Evolutionary conservation across 1,139 yeast genomes (phyloP), one percentile per base, ranked within the genome.

Genomic region (Chernovozyma aurita): DNA sequence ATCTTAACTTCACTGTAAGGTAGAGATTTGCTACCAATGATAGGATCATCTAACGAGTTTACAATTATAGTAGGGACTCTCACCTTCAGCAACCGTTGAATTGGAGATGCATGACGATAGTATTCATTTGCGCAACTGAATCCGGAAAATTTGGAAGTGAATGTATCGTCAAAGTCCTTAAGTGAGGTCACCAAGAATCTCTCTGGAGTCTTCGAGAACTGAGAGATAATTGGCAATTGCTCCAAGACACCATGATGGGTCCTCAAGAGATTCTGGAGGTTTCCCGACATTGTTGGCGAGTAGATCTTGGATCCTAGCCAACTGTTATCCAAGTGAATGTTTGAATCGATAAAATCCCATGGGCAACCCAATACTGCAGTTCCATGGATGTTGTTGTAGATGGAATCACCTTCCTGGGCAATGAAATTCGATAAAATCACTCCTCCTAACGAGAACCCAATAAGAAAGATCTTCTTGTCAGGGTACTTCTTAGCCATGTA

Each of bases 401-500:
- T 55, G 1, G 50, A 43, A 24, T 53, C 63, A 27, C 63, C 65
- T 47, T 74, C 76, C 51, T 76, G 80, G 3, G 78, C 81, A 40
- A 78, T 53, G 45, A 72, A 78, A 49, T 78, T 78, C 30, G 78
- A 65, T 30, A 70, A 52, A 18, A 77, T 67, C n/a, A 76, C 64
- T 1, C 79, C 81, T 4, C 84, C 84, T 24, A 78, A 58, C 2
- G 80, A 74, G 42, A 75, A 75, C 2, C 83, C 83, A 36, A 74
- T 60, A 42, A 75, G 52, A 47, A 65, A 77, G 11, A 78, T 60
- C 35, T 67, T 56, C 43, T 76, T 72, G 36, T 71, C 57, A 4
- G 82, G 81, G 66, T 73, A 76, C 38, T 59, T 59, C 20, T 49
- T 46, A 24, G 63, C 53, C 27, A 77, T 56, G 36, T 70, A 61